Evolutionary conservation across 495 filamentous ascomycete species (phyloP).

Genomic region (Penicillium daleae): DNA sequence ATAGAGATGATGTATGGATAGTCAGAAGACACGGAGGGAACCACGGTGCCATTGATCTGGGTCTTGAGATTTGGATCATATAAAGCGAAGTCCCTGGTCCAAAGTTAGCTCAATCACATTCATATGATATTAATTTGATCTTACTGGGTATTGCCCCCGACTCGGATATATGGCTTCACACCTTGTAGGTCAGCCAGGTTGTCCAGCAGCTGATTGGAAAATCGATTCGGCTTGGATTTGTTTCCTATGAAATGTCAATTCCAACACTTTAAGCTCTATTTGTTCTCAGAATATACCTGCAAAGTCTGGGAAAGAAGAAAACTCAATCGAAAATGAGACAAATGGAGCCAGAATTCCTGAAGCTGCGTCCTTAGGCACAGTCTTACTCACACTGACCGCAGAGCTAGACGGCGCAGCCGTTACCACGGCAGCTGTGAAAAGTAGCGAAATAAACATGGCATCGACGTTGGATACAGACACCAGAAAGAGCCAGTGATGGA

Average conservation of each 20-base stretch:
- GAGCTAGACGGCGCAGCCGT: slow-evolving; percentile 18
- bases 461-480: not conserved
- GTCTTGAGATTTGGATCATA: slow-evolving; percentile 58
- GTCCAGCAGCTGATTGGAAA: slow-evolving; percentile 32
- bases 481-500: not conserved
- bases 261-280: not conserved
- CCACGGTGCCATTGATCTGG: slow-evolving; percentile 57
- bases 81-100: slow-evolving; percentile 58
- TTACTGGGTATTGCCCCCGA: slow-evolving; percentile 38
- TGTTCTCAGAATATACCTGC: slow-evolving; percentile 19
- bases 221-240: slow-evolving; percentile 28
- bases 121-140: not conserved
- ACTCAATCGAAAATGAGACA: slow-evolving; percentile 37
- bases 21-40: slow-evolving; percentile 54
- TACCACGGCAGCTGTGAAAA: slow-evolving; percentile 16
- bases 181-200: slow-evolving; percentile 33
- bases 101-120: not conserved
- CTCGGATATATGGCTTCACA: slow-evolving; percentile 31
- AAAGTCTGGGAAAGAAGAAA: slow-evolving; percentile 35
- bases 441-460: slow-evolving; percentile 17
- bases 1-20: slow-evolving; percentile 65
- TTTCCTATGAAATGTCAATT: slow-evolving; percentile 24
- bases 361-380: slow-evolving; percentile 21
- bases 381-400: slow-evolving; percentile 16
- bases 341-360: slow-evolving; percentile 28